phyloP scores from a whole-genome alignment of 176 grass and related monocot genomes.

The Phyllostachys edulis region DNA sequence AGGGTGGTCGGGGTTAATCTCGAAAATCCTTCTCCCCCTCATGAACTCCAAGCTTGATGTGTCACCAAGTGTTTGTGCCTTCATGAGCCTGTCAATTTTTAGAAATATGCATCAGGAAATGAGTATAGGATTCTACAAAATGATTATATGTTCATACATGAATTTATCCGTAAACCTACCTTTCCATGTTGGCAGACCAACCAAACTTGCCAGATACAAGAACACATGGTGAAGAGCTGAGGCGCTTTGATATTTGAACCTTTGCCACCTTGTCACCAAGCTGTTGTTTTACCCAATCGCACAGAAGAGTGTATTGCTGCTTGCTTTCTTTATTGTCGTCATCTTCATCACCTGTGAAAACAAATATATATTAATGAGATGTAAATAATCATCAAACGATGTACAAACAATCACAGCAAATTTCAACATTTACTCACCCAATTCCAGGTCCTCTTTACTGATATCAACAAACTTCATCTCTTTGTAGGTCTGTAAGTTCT shows the following conservation, averaged over 20 bases:
- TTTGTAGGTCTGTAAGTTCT: conserved; percentile 89
- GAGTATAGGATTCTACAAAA: not conserved
- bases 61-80: conserved; percentile 87
- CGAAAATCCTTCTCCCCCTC: conserved; percentile 79
- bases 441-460: conserved; percentile 80
- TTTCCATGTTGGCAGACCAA: conserved; percentile 70
- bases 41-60: conserved; percentile 85
- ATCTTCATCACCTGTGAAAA: conserved; percentile 58
- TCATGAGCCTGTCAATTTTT: conserved; percentile 61
- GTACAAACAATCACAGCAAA: not conserved
- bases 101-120: conserved; percentile 8
- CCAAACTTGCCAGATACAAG: too few species aligned
- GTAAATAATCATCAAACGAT: conserved; percentile 2
- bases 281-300: conserved; percentile 61
- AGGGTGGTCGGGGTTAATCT: conserved; percentile 82
- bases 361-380: conserved; percentile 5
- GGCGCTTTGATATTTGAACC: conserved; percentile 35
- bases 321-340: conserved; percentile 67
- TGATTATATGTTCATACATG: not conserved
- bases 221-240: too few species aligned
- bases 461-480: conserved; percentile 92
- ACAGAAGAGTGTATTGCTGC: conserved; percentile 68
- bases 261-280: conserved; percentile 87
- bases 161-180: conserved; percentile 34
- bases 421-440: conserved; percentile 50